Conservation (phyloP, 345 rosid genomes). For the Reutealis trisperma region DNA sequence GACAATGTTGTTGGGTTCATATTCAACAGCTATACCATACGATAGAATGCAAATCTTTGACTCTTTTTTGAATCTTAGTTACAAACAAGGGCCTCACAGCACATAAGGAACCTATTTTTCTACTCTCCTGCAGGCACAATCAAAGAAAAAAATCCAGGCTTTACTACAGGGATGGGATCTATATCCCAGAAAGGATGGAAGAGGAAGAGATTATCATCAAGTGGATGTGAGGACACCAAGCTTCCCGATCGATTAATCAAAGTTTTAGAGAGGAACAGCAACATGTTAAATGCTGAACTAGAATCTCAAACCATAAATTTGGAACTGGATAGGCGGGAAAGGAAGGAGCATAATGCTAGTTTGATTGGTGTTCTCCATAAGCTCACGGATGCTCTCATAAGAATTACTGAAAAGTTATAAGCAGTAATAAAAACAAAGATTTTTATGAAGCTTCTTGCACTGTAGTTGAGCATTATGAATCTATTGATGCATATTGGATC, state of each 20-base stretch:
- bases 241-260: conserved; percentile 19
- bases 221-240: conserved; percentile 13
- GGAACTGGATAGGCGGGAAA: conserved; percentile 28
- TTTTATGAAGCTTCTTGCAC: neutral
- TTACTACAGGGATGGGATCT: conserved; percentile 16
- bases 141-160: conserved; percentile 11
- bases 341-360: conserved; percentile 24
- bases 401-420: conserved; percentile 35
- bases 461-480: neutral
- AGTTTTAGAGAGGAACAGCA: conserved; percentile 24
- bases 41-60: too few relatives aligned
- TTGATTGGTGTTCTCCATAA: conserved; percentile 24
- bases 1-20: too few relatives aligned
- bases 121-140: conserved; percentile 16
- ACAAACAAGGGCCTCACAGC: too few relatives aligned
- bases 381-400: conserved; percentile 28
- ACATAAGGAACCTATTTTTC: neutral
- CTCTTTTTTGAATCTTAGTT: too few relatives aligned
- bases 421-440: neutral
- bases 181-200: conserved; percentile 23
- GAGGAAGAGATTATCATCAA: conserved; percentile 21
- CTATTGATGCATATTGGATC: neutral
- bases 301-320: conserved; percentile 29
- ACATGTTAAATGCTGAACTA: conserved; percentile 21
- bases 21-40: too few relatives aligned